Percentiles rank a stretch among this genome's conserved stretches.
phyloP scores from a whole-genome alignment of 257 asterid genomes.

The Datura wrightii region DNA sequence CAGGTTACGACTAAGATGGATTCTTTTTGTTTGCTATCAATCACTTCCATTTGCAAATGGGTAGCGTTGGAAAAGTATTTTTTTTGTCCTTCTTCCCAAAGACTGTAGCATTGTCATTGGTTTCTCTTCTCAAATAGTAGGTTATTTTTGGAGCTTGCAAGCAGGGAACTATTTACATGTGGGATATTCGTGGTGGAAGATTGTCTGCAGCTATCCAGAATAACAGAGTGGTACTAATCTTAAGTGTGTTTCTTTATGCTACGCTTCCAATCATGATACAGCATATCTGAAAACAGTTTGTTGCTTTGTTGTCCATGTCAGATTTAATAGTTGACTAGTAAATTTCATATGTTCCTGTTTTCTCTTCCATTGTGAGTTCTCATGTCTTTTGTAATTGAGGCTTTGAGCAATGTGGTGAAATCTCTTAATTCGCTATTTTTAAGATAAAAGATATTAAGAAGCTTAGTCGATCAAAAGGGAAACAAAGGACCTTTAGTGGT shows the following conservation, averaged over 20 bases:
- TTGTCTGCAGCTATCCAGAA: constrained; percentile 68
- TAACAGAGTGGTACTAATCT: constrained; percentile 63
- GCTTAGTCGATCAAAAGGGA: neutral
- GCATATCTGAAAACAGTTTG: neutral
- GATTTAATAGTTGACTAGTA: neutral
- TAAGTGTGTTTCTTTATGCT: constrained; percentile 14
- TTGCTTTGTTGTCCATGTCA: constrained; percentile 13
- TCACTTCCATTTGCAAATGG: neutral
- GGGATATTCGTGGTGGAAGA: constrained; percentile 98
- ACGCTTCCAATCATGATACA: constrained; percentile 18
- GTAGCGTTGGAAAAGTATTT: neutral
- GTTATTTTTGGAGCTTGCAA: constrained; percentile 87
- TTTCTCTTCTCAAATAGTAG: constrained; percentile 48
- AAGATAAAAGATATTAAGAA: neutral
- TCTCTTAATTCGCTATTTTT: neutral
- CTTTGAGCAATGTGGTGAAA: neutral
- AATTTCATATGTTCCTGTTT: constrained; percentile 7
- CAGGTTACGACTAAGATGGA: constrained; percentile 57
- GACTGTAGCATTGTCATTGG: neutral
- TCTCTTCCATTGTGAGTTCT: neutral
- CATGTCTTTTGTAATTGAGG: neutral
- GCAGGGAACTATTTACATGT: constrained; percentile 72
- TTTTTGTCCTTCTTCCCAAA: neutral
- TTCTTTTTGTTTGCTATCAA: neutral
- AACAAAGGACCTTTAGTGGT: constrained; percentile 17